Base-by-base conservation (phyloP, 2,329 filamentous ascomycete species). In the Cladorrhinum sp. region DNA sequence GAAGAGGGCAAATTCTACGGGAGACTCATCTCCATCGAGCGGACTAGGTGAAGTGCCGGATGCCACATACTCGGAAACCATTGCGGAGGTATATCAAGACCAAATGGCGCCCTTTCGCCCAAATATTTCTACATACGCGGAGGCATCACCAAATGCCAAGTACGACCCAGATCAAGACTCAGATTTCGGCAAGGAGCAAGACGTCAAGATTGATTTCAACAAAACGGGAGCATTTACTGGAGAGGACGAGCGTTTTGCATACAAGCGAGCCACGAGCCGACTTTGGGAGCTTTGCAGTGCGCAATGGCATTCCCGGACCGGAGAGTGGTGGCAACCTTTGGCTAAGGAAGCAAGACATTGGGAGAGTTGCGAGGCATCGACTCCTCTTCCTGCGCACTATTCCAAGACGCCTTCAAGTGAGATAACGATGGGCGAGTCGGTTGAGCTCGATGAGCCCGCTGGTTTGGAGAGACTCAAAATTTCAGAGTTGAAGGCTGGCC, bases 161-260 rank as follows among this genome's bases (percentile, higher is more conserved):
- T 85, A 84, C 67, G 76, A 85, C 65, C 78, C 81, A 0, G 83
- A 86, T 65, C 79, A 84, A 61, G 82, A 85, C 68, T 83, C 81
- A 0, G 82, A 84, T 60, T 84, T 85, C 65, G 78, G 77, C 13
- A 71, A 75, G 55, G 70, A 66, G 64, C 70, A 45, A 57, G 66
- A 61, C 62, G 71, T 64, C 36, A 72, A 74, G 57, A 73, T 83
- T n/a, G 83, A 93, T 69, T 95, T 93, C 69, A 83, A 79, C 54
- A 85, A 87, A 64, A 82, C 87, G 0, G 77, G 80, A 10, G 85
- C 83, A 0, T 89, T 93, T 68, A 93, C 88, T 0, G 91, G 91
- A 12, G 89, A 93, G 71, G 91, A 93, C 71, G 90, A 93, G 72
- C 80, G 85, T 12, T 95, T 95, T 71, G 90, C 90, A 0, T 93